Percentiles rank a stretch among this genome's conserved stretches.
Conservation (phyloP, 2,329 filamentous ascomycete species). For the Exophiala alcalophila region DNA sequence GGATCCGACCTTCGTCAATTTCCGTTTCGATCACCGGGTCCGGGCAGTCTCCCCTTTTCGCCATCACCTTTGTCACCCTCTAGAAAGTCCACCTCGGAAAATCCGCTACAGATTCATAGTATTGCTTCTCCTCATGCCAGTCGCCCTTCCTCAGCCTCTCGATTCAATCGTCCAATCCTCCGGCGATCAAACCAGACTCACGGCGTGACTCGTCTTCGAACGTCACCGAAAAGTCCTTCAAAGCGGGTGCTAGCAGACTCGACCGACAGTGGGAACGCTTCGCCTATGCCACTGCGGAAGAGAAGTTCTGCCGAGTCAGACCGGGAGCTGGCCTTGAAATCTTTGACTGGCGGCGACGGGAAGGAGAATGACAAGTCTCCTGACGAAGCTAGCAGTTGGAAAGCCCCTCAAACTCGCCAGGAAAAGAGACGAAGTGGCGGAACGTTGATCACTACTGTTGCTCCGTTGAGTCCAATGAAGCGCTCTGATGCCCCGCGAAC, state of each 20-base stretch:
- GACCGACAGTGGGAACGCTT: constrained; percentile 67
- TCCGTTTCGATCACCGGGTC: constrained; percentile 50
- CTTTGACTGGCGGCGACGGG: constrained; percentile 33
- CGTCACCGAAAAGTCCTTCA: constrained; percentile 75
- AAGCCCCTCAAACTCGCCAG: constrained; percentile 43
- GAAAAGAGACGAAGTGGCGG: constrained; percentile 50
- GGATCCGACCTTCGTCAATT: constrained; percentile 60
- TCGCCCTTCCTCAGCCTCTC: constrained; percentile 64
- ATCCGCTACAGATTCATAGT: constrained; percentile 50
- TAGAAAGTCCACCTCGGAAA: constrained; percentile 51
- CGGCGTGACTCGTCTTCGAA: constrained; percentile 55
- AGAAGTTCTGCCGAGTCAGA: constrained; percentile 42
- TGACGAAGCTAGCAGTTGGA: constrained; percentile 29
- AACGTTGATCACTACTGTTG: constrained; percentile 52
- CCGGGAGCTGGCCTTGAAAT: constrained; percentile 47
- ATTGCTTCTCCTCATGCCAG: constrained; percentile 57
- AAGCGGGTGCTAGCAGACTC: constrained; percentile 72
- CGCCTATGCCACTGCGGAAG: constrained; percentile 43
- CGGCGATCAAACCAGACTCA: constrained; percentile 40
- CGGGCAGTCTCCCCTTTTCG: constrained; percentile 47
- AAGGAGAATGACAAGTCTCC: constrained; percentile 29
- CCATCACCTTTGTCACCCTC: constrained; percentile 59
- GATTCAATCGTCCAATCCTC: constrained; percentile 51
- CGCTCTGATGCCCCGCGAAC: constrained; percentile 78
- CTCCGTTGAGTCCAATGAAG: constrained; percentile 72